Evolutionary conservation across 441 rosid genomes (phyloP).

Genomic region (Gossypium lobatum): DNA sequence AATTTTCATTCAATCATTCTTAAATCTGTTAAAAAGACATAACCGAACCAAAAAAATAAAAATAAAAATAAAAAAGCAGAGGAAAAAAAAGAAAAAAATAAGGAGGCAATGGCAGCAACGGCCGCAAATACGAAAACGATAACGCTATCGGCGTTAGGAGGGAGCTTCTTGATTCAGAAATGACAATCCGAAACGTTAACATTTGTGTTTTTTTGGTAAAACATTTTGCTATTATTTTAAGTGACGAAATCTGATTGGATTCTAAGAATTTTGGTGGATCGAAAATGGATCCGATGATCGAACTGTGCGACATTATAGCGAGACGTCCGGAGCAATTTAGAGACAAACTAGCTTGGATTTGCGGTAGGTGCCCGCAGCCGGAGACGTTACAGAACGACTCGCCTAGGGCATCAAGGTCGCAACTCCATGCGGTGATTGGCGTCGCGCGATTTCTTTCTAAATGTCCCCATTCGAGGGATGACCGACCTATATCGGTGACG

Average conservation of each 20-base stretch:
- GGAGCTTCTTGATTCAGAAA: not conserved
- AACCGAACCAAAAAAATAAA: not conserved
- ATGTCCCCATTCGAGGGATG: slow-evolving; percentile 40
- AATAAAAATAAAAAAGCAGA: not conserved
- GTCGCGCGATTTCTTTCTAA: slow-evolving; percentile 68
- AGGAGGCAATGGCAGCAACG: slow-evolving; percentile 4
- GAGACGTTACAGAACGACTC: slow-evolving; percentile 53
- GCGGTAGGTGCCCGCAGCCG: slow-evolving; percentile 83
- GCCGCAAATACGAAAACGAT: not conserved
- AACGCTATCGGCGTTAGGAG: not conserved
- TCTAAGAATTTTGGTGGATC: not conserved
- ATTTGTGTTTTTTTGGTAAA: not conserved
- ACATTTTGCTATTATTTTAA: not conserved
- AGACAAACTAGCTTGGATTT: slow-evolving; percentile 80
- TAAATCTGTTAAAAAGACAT: not conserved
- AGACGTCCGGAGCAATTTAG: slow-evolving; percentile 64
- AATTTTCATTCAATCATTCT: not conserved
- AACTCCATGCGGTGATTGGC: slow-evolving; percentile 81
- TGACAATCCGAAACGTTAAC: slow-evolving; percentile 5
- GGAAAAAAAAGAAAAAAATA: not conserved
- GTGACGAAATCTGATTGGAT: slow-evolving; percentile 7
- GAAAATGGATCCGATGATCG: slow-evolving; percentile 75
- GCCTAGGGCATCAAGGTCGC: slow-evolving; percentile 71
- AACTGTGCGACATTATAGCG: slow-evolving; percentile 76
- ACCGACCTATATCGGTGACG: slow-evolving; percentile 51